These are phyloP conservation scores for Boletus sp. DNA, from an alignment of 1,284 basidiomycete species.

Conservation along the genomic window DNA sequence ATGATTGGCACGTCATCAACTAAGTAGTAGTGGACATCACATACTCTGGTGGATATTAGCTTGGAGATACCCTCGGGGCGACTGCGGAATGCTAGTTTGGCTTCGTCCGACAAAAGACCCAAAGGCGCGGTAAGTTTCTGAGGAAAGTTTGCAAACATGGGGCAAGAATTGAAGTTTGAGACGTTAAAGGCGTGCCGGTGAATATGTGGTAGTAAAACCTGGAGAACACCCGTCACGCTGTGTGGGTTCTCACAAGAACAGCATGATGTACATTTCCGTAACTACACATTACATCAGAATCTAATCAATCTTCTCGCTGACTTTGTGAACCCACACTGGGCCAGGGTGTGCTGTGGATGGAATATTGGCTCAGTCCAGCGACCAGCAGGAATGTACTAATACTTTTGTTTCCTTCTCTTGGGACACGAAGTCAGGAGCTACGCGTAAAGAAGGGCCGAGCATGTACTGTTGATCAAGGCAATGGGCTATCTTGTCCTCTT, in stretches of 20 bases:
- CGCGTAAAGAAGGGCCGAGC: constrained; percentile 65
- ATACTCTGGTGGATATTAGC: constrained; percentile 63
- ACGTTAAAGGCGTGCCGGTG: not conserved
- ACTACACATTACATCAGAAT: no score
- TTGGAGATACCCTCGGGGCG: constrained; percentile 75
- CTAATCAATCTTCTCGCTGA: no score
- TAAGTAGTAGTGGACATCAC: constrained; percentile 1
- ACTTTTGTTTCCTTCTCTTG: constrained; percentile 52
- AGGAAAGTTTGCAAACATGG: constrained; percentile 63
- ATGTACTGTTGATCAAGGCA: constrained; percentile 67
- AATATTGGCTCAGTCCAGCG: constrained; percentile 68
- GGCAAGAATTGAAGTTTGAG: not conserved
- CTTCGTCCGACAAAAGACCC: constrained; percentile 79
- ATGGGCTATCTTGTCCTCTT: constrained; percentile 59
- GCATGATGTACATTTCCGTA: no score
- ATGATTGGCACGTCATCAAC: constrained; percentile 7
- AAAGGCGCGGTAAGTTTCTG: constrained; percentile 72
- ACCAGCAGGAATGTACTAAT: constrained; percentile 70
- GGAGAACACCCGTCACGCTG: not conserved
- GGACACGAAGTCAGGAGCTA: constrained; percentile 69
- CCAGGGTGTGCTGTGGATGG: constrained; percentile 47
- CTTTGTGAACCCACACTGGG: constrained; percentile 57
- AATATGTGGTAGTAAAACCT: not conserved
- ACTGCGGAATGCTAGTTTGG: constrained; percentile 83
- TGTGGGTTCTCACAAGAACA: no score